A percentile compares a stretch with the other conserved stretches of the same genome.
Conservation (phyloP, 1,284 basidiomycete species). For the Clitocybe nebularis region DNA sequence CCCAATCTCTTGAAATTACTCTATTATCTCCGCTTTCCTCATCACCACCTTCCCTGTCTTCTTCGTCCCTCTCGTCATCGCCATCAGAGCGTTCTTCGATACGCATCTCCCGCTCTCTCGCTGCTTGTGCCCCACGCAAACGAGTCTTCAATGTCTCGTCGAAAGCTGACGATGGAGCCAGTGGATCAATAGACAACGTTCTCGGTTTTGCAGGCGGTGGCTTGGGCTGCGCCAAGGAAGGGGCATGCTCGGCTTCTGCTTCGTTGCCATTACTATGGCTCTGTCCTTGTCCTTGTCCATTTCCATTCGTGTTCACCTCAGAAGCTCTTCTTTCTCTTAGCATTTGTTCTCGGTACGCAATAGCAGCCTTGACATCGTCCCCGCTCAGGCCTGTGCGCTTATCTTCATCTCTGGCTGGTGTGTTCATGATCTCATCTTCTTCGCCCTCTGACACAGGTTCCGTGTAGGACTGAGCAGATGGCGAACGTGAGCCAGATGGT, state of each 20-base stretch:
- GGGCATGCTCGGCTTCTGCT: constrained; percentile 20
- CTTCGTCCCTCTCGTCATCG: constrained; percentile 35
- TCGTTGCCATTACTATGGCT: constrained; percentile 12
- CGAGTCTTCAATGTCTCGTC: constrained; percentile 75
- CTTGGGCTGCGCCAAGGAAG: constrained; percentile 1
- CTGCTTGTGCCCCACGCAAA: constrained; percentile 37
- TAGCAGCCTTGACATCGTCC: constrained; percentile 71
- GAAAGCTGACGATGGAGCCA: constrained; percentile 77
- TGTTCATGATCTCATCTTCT: constrained; percentile 74
- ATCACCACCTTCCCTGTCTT: constrained; percentile 32
- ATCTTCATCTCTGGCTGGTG: constrained; percentile 75
- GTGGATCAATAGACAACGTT: constrained; percentile 75
- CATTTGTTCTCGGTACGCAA: constrained; percentile 78
- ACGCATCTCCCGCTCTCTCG: constrained; percentile 17
- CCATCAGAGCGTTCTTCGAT: constrained; percentile 18
- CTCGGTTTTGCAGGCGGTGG: constrained; percentile 29
- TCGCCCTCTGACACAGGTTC: constrained; percentile 92
- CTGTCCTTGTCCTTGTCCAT: constrained; percentile 15
- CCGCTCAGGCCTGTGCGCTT: constrained; percentile 72
- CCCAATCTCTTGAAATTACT: constrained; percentile 70
- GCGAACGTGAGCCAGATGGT: constrained; percentile 48
- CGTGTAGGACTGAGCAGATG: constrained; percentile 46
- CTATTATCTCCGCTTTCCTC: constrained; percentile 50
- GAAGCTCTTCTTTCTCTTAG: constrained; percentile 50
- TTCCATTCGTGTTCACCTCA: constrained; percentile 18